Evolutionary conservation across 2,329 filamentous ascomycete species (phyloP).

Genomic region (Mariannaea sp.): DNA sequence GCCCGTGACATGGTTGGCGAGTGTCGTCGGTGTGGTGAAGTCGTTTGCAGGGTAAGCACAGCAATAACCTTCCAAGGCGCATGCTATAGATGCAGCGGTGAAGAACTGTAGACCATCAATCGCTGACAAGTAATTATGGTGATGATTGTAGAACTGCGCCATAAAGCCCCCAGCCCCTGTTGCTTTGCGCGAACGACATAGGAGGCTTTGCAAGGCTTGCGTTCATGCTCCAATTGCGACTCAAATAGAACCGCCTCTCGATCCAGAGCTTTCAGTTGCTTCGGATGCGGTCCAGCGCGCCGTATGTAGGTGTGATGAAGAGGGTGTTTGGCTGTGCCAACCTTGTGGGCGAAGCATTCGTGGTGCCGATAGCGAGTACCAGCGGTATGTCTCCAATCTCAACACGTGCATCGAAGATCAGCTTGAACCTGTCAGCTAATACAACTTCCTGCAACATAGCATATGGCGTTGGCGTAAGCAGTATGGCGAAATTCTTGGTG

Average conservation of each 20-base stretch:
- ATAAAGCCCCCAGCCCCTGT: constrained; percentile 76
- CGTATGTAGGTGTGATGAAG: constrained; percentile 57
- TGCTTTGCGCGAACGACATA: constrained; percentile 74
- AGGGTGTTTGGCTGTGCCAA: constrained; percentile 82
- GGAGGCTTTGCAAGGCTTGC: constrained; percentile 79
- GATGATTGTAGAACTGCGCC: constrained; percentile 74
- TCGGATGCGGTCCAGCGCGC: constrained; percentile 60
- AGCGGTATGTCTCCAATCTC: constrained; percentile 49
- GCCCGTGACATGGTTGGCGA: constrained; percentile 85
- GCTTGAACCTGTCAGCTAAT: constrained; percentile 11
- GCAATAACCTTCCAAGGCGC: background rate
- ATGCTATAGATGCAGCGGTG: background rate
- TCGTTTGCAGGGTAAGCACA: constrained; percentile 78
- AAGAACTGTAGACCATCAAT: background rate
- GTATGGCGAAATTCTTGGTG: constrained; percentile 80
- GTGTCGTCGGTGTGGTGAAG: constrained; percentile 75
- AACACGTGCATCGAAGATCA: too few relatives aligned
- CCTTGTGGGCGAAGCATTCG: constrained; percentile 77
- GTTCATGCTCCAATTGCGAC: constrained; percentile 69
- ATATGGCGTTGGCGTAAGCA: constrained; percentile 91
- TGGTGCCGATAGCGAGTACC: constrained; percentile 62
- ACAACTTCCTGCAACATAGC: constrained; percentile 43
- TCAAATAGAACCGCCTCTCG: constrained; percentile 53
- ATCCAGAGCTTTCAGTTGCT: constrained; percentile 53
- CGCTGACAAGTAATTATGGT: constrained; percentile 16